Conservation (phyloP, 2,329 filamentous ascomycete species). For the Sphaerulina vaccinii region DNA sequence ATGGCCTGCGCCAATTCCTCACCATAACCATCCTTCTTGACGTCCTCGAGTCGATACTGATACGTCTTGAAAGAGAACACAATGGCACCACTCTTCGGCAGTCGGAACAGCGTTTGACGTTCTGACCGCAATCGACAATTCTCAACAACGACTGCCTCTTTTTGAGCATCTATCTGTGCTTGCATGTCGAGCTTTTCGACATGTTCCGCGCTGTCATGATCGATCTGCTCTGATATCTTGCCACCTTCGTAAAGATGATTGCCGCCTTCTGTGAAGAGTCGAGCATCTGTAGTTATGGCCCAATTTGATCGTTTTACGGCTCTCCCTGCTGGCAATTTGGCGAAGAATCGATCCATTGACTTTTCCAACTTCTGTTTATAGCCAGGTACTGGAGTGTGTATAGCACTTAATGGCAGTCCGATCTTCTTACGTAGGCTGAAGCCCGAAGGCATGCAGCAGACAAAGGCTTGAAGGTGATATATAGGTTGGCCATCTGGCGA, state of each 20-base stretch:
- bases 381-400: constrained; percentile 59
- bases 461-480: constrained; percentile 58
- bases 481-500: constrained; percentile 29
- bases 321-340: constrained; percentile 52
- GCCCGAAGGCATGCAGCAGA: constrained; percentile 57
- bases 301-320: constrained; percentile 59
- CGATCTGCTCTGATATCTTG: constrained; percentile 6
- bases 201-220: not conserved
- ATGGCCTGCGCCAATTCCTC: constrained; percentile 57
- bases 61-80: constrained; percentile 66
- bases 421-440: constrained; percentile 59
- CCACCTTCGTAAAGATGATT: constrained; percentile 45
- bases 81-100: constrained; percentile 54
- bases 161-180: constrained; percentile 32
- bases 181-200: constrained; percentile 19
- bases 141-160: constrained; percentile 39
- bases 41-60: constrained; percentile 53
- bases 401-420: constrained; percentile 51
- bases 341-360: constrained; percentile 64
- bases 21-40: constrained; percentile 58
- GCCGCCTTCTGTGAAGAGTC: constrained; percentile 43
- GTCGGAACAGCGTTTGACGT: constrained; percentile 60
- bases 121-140: constrained; percentile 55
- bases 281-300: constrained; percentile 45
- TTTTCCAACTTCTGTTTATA: constrained; percentile 57